phyloP scores from a whole-genome alignment of 2,329 filamentous ascomycete species.

The Pseudodiploospora longispora region DNA sequence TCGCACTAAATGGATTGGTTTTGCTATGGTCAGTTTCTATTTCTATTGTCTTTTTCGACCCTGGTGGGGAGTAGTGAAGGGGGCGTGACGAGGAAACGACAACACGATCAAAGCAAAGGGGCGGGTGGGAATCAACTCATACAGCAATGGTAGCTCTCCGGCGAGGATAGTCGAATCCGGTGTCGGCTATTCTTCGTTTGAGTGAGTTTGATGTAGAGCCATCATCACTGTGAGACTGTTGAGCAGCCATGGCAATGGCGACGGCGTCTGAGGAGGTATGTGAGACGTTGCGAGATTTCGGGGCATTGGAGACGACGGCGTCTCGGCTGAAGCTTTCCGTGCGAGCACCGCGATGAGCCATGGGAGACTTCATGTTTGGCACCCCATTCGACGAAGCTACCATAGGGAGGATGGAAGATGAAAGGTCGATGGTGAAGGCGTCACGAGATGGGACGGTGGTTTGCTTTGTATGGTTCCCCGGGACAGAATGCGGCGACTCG shows the following conservation, averaged over 20 bases:
- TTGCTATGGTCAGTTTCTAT: too few species aligned
- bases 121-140: constrained; percentile 19
- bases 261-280: too few species aligned
- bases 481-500: constrained; percentile 41
- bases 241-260: constrained; percentile 5
- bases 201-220: constrained; percentile 41
- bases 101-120: neutral
- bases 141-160: constrained; percentile 59
- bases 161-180: constrained; percentile 54
- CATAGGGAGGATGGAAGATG: constrained; percentile 34
- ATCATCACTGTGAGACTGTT: constrained; percentile 41
- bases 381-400: constrained; percentile 23
- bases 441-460: constrained; percentile 40
- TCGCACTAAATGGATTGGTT: constrained; percentile 50
- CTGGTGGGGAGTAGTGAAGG: neutral
- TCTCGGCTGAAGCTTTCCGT: constrained; percentile 42
- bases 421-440: constrained; percentile 40
- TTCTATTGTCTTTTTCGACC: too few species aligned
- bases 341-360: constrained; percentile 37
- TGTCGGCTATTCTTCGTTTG: constrained; percentile 55
- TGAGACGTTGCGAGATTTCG: too few species aligned
- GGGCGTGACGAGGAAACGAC: neutral
- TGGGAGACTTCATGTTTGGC: constrained; percentile 41
- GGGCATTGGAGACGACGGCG: constrained; percentile 26
- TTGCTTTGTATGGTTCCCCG: constrained; percentile 29